Evolutionary conservation across 805 yeast genomes (phyloP).

Genomic region (Sungouiozyma intestinalis): DNA sequence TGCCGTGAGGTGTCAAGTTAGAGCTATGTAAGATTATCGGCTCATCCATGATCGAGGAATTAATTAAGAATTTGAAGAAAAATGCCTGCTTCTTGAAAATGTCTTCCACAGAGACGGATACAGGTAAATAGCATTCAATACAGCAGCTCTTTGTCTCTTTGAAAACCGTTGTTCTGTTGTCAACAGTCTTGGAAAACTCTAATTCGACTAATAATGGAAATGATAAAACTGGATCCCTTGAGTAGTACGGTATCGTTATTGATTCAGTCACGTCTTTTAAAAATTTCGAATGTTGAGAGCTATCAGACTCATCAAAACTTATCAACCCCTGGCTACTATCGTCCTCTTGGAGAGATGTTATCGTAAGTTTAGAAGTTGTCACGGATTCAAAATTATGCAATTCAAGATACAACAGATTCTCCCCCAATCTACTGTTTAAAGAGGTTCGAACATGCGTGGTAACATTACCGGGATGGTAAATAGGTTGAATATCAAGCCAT

Average conservation of each 20-base stretch:
- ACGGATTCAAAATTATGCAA: slow-evolving; percentile 8
- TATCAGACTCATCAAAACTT: slow-evolving; percentile 2
- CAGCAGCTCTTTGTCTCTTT: slow-evolving; percentile 9
- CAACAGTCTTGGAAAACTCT: slow-evolving; percentile 7
- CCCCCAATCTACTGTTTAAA: slow-evolving; percentile 11
- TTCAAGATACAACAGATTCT: slow-evolving; percentile 10
- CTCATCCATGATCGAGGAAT: slow-evolving; percentile 17
- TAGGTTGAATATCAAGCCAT: slow-evolving; percentile 9
- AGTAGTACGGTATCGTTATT: slow-evolving; percentile 10
- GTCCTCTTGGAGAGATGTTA: slow-evolving; percentile 4
- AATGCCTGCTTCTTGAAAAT: slow-evolving; percentile 19
- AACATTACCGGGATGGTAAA: slow-evolving; percentile 13
- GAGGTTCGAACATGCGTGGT: slow-evolving; percentile 12
- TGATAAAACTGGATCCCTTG: slow-evolving; percentile 7
- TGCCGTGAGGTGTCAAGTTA: slow-evolving; percentile 6
- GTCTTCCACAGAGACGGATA: slow-evolving; percentile 27
- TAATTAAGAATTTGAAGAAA: slow-evolving; percentile 22
- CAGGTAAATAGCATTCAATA: slow-evolving; percentile 17
- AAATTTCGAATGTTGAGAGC: not conserved
- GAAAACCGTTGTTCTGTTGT: slow-evolving; percentile 4
- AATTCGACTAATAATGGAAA: slow-evolving; percentile 11
- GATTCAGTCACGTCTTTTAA: not conserved
- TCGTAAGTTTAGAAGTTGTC: not conserved
- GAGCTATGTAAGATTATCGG: slow-evolving; percentile 18
- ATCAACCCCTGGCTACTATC: not conserved